Conservation (phyloP, 345 rosid genomes). For the Nasturtium officinale region DNA sequence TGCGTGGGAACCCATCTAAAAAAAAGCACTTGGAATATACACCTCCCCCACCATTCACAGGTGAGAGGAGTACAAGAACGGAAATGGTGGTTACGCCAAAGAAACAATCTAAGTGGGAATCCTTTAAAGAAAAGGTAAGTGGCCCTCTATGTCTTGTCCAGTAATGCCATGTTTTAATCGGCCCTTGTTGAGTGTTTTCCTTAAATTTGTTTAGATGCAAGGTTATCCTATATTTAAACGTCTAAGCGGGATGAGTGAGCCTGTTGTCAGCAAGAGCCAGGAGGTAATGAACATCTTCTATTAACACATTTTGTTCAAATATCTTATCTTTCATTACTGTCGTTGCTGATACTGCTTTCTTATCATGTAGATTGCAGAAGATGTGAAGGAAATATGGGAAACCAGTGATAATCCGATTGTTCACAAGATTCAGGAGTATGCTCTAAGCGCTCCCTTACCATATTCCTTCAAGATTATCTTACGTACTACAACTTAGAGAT, state of each 20-base stretch:
- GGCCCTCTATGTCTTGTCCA: constrained; percentile 10
- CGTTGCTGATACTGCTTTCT: constrained; percentile 1
- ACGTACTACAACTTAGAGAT: constrained; percentile 6
- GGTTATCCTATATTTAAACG: constrained; percentile 72
- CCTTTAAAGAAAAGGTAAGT: constrained; percentile 63
- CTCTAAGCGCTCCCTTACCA: constrained; percentile 10
- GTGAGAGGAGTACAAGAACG: constrained; percentile 77
- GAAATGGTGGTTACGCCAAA: constrained; percentile 66
- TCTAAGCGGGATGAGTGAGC: constrained; percentile 70
- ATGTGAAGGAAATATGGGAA: constrained; percentile 92
- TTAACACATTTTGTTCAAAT: constrained; percentile 2
- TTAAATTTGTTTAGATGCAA: constrained; percentile 58
- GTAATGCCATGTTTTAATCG: background rate
- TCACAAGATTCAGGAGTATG: constrained; percentile 96
- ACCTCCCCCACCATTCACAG: constrained; percentile 65
- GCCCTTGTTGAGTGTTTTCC: constrained; percentile 16
- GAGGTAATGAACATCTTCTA: constrained; percentile 57
- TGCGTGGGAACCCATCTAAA: constrained; percentile 61
- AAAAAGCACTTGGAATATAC: constrained; percentile 84
- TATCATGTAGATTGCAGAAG: constrained; percentile 78
- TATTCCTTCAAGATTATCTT: background rate
- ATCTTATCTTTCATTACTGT: constrained; percentile 6
- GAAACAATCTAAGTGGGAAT: constrained; percentile 73
- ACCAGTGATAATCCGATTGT: constrained; percentile 93
- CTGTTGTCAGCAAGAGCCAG: constrained; percentile 83